phyloP scores from a whole-genome alignment of 108 stramenopile species.

The Aurantiochytrium sp. region DNA sequence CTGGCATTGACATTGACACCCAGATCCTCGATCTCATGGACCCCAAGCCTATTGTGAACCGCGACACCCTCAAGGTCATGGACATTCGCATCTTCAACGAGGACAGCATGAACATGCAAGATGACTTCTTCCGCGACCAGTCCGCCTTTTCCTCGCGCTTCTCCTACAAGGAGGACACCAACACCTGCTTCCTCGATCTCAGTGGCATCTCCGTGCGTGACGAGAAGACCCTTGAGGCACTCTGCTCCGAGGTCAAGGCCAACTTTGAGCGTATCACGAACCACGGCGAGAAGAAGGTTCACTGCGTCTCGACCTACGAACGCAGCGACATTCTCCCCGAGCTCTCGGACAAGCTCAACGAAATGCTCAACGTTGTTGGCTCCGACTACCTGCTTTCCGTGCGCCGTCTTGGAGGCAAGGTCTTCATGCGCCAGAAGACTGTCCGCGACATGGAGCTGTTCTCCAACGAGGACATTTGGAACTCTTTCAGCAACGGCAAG shows the following conservation, averaged over 20 bases:
- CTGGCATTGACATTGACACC: constrained; percentile 66
- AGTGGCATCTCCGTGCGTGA: neutral
- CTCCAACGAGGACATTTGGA: neutral
- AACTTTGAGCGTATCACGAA: neutral
- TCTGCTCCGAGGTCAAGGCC: neutral
- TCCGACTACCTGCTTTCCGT: neutral
- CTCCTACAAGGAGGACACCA: neutral
- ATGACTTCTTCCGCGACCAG: neutral
- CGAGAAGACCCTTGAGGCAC: neutral
- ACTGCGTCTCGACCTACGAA: neutral
- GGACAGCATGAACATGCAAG: neutral
- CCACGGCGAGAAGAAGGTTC: neutral
- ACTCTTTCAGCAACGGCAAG: neutral
- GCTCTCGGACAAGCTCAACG: neutral
- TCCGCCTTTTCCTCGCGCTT: neutral
- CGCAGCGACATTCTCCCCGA: neutral
- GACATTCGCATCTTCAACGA: neutral
- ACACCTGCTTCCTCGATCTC: neutral
- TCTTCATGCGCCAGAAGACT: neutral
- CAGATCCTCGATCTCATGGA: constrained; percentile 70
- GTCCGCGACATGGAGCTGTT: neutral
- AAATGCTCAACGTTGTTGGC: neutral
- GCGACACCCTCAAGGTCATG: neutral
- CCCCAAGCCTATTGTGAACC: constrained; percentile 41
- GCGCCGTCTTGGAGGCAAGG: neutral